phyloP scores from a whole-genome alignment of 257 asterid genomes.

The Haberlea rhodopensis region DNA sequence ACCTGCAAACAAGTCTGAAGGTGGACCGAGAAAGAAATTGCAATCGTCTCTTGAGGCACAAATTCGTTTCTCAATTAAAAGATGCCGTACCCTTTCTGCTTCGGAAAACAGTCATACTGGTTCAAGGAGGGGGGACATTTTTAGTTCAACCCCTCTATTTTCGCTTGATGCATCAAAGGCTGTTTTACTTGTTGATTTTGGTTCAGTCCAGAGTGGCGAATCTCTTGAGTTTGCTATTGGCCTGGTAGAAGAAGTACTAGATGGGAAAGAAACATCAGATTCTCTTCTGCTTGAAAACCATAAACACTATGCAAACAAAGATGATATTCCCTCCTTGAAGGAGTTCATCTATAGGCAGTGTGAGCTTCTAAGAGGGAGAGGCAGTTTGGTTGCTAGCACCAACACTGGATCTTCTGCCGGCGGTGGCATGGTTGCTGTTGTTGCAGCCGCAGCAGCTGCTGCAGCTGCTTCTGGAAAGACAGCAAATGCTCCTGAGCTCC shows the following conservation, averaged over 20 bases:
- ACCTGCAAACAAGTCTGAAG: slow-evolving; percentile 67
- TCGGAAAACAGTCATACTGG: slow-evolving; percentile 63
- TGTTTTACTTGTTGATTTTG: slow-evolving; percentile 65
- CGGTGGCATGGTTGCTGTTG: slow-evolving; percentile 91
- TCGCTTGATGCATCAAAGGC: slow-evolving; percentile 84
- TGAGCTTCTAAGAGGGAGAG: slow-evolving; percentile 80
- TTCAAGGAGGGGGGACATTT: slow-evolving; percentile 50
- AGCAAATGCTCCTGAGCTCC: slow-evolving; percentile 64
- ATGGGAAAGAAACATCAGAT: slow-evolving; percentile 88
- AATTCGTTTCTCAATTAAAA: slow-evolving; percentile 84
- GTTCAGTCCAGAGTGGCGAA: slow-evolving; percentile 62
- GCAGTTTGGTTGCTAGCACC: slow-evolving; percentile 49
- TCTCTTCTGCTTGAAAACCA: slow-evolving; percentile 82
- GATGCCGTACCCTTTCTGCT: slow-evolving; percentile 78
- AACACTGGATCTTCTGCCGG: slow-evolving; percentile 59
- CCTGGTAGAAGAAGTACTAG: slow-evolving; percentile 69
- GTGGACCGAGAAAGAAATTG: slow-evolving; percentile 66
- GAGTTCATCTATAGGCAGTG: slow-evolving; percentile 81
- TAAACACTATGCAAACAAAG: slow-evolving; percentile 54
- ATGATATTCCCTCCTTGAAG: slow-evolving; percentile 68
- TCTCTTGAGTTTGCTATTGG: slow-evolving; percentile 80
- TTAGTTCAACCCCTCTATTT: slow-evolving; percentile 64
- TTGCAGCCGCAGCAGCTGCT: slow-evolving; percentile 94
- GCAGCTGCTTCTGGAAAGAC: slow-evolving; percentile 66
- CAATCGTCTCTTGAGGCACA: slow-evolving; percentile 98